Percentiles rank a stretch among this genome's conserved stretches.
Evolutionary conservation across 495 filamentous ascomycete species (phyloP).

Genomic region (Lineolata rhizophorae): DNA sequence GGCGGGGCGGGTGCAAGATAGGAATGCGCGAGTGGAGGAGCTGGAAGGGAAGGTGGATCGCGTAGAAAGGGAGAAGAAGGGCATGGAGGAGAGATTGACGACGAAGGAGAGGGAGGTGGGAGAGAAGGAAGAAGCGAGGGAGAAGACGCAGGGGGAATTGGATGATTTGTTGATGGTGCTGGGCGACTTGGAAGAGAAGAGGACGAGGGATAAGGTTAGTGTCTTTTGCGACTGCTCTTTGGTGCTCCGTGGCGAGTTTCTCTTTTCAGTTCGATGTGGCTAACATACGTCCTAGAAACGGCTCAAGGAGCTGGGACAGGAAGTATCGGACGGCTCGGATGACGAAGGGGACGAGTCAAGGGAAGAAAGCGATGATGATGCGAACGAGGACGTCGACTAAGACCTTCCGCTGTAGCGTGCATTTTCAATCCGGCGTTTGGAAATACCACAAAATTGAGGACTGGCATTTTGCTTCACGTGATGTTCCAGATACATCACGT

Average conservation of each 20-base stretch:
- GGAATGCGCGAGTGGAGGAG: conserved; percentile 1
- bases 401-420: not conserved
- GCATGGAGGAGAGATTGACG: conserved; percentile 10
- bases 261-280: not conserved
- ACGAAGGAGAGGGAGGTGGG: conserved; percentile 9
- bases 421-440: not conserved
- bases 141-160: conserved; percentile 16
- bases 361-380: conserved; percentile 9
- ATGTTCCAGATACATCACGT: too few relatives aligned
- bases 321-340: conserved; percentile 18
- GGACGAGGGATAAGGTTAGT: conserved; percentile 16
- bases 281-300: conserved; percentile 14
- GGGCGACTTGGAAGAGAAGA: conserved; percentile 20
- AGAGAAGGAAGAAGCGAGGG: conserved; percentile 14
- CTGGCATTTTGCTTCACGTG: not conserved
- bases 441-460: not conserved
- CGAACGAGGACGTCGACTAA: conserved; percentile 2
- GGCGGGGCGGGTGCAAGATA: conserved; percentile 1
- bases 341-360: conserved; percentile 16
- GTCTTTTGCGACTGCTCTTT: not conserved
- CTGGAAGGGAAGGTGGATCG: conserved; percentile 2
- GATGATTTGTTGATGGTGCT: conserved; percentile 21
- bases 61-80: conserved; percentile 2
- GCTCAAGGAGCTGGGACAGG: conserved; percentile 19
- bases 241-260: not conserved